A percentile compares a stretch with the other conserved stretches of the same genome.
phyloP scores from a whole-genome alignment of 1,139 yeast species.

The Trichomonascaceae sp. region DNA sequence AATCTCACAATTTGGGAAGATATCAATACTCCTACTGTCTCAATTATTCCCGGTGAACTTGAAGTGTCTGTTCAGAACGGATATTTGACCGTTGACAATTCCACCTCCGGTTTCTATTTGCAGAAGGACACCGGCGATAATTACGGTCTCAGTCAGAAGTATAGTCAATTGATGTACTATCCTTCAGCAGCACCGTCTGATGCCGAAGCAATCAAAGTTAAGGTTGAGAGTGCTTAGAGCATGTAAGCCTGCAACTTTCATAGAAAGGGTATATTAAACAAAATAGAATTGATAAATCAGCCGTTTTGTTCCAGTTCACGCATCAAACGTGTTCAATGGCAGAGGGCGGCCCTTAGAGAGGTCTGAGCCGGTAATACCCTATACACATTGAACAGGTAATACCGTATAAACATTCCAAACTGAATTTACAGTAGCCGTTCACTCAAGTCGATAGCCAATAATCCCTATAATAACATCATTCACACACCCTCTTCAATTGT shows the following conservation, averaged over 20 bases:
- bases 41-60: background rate
- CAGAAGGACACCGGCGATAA: slow-evolving; percentile 41
- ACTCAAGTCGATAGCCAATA: no score
- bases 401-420: no score
- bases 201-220: background rate
- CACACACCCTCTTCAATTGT: slow-evolving; percentile 25
- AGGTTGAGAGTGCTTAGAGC: background rate
- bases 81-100: slow-evolving; percentile 31
- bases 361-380: no score
- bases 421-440: no score
- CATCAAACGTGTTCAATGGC: no score
- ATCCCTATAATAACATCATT: background rate
- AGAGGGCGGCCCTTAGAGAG: no score
- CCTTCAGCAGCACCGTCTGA: background rate
- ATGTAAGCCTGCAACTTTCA: no score
- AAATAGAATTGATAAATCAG: no score
- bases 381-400: no score
- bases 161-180: background rate
- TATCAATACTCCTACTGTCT: background rate
- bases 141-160: slow-evolving; percentile 30
- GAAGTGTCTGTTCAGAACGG: background rate
- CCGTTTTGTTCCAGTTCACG: no score
- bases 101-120: slow-evolving; percentile 36
- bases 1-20: background rate
- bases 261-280: no score